Base-by-base conservation (phyloP, 2,329 filamentous ascomycete genomes). In the Graphiopsis chlorocephala region DNA sequence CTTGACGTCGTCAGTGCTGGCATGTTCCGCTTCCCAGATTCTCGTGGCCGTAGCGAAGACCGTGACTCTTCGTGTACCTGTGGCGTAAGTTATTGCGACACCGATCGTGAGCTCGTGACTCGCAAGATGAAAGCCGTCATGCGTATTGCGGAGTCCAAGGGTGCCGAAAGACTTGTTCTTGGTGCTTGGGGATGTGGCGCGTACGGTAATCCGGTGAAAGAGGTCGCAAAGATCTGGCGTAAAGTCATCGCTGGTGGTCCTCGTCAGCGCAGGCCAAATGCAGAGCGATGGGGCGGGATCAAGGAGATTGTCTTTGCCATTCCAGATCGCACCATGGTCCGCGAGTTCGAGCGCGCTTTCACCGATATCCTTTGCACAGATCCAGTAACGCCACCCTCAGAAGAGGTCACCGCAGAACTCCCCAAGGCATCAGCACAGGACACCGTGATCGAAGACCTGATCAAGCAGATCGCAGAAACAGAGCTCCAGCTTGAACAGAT, bases 161-260 rank as follows among this genome's bases (percentile, higher is more conserved):
- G 82, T 0, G 77, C 78, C 4, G 77, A 73, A 26, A 80, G 76
- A 63, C 68, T 88, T 0, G 83, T 88, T 0, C 76, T 88, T 0
- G 86, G 86, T 0, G 85, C 86, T 0, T 88, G 86, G 85, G 86
- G 86, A 0, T 88, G 85, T 66, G 86, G 86, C 3, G 85, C 85
- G 0, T 87, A 88, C 64, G 85, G 84, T 0, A 88, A 88, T 65
- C 86, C 86, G 0, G 80, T 86, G 0, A 74, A 73, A 0, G 84
- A 88, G 72, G 75, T 88, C 28, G 85, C 85, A 17, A 72, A 75
- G 10, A 81, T 82, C 0, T 88, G 86, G 81, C 78, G 75, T 67
- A 78, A 74, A 61, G 76, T 76, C 10, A 67, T 76, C 48, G 72
- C 68, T 8, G 74, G 74, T 29, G 67, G 68, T 38, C 67, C 70